A percentile compares a stretch with the other conserved stretches of the same genome.
These are phyloP conservation scores for Phytophthora ohioensis DNA, from an alignment of 352 stramenopile species.

Conservation along the genomic window DNA sequence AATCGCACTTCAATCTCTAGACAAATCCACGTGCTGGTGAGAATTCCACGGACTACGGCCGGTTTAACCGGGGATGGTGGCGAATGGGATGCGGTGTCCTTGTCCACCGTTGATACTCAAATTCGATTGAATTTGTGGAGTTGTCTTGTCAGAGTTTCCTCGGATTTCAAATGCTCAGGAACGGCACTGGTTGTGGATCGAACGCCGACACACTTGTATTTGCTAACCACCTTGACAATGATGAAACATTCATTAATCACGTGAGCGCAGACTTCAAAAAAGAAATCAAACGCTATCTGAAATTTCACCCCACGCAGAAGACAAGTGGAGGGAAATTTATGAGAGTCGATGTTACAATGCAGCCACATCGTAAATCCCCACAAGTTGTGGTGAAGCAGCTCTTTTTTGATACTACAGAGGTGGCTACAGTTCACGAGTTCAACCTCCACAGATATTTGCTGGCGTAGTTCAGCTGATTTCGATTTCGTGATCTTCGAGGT, in stretches of 20 bases:
- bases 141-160: no score
- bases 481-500: constrained; percentile 41
- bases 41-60: neutral
- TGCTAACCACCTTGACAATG: neutral
- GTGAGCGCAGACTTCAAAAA: constrained; percentile 24
- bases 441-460: no score
- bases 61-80: no score
- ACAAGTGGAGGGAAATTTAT: constrained; percentile 22
- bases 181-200: no score
- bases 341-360: constrained; percentile 8
- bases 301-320: constrained; percentile 31
- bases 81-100: no score
- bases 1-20: neutral
- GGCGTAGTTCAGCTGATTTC: no score
- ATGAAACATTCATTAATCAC: no score
- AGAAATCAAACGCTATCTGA: constrained; percentile 40
- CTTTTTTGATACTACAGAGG: constrained; percentile 15
- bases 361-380: neutral
- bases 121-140: neutral
- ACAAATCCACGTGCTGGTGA: neutral
- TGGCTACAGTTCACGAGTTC: no score
- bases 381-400: constrained; percentile 22
- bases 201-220: neutral
- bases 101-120: neutral
- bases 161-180: no score